Conservation (phyloP, 208 protist genomes). For the Wallacemonas sp. region DNA sequence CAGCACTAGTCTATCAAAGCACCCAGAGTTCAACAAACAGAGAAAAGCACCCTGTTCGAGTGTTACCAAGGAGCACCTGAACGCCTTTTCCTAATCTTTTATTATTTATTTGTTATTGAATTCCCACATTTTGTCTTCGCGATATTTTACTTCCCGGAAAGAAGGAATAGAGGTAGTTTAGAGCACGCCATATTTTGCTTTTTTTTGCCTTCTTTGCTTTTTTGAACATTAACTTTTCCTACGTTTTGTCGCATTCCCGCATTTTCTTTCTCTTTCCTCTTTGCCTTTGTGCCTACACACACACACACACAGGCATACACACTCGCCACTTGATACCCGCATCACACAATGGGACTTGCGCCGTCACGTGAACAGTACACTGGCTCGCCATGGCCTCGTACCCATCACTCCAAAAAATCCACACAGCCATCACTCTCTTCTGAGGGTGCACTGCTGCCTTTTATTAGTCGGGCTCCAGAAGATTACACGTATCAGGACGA, state of each 20-base stretch:
- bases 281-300: too few relatives aligned
- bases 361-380: slow-evolving; percentile 23
- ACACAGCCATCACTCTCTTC: not conserved
- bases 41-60: not conserved
- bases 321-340: not conserved
- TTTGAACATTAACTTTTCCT: too few relatives aligned
- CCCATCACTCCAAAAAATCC: not conserved
- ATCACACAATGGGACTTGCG: slow-evolving; percentile 26
- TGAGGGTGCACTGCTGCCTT: slow-evolving; percentile 18
- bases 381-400: not conserved
- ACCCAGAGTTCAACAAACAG: not conserved
- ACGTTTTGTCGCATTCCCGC: too few relatives aligned
- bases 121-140: not conserved
- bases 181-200: too few relatives aligned
- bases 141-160: not conserved
- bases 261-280: too few relatives aligned
- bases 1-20: slow-evolving; percentile 8
- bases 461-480: slow-evolving; percentile 32
- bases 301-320: not conserved
- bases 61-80: not conserved
- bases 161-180: not conserved
- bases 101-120: not conserved
- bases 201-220: too few relatives aligned
- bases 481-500: slow-evolving; percentile 28
- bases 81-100: slow-evolving; percentile 10